phyloP scores from a whole-genome alignment of 106 monocot genomes.

The Hemerocallis citrina region DNA sequence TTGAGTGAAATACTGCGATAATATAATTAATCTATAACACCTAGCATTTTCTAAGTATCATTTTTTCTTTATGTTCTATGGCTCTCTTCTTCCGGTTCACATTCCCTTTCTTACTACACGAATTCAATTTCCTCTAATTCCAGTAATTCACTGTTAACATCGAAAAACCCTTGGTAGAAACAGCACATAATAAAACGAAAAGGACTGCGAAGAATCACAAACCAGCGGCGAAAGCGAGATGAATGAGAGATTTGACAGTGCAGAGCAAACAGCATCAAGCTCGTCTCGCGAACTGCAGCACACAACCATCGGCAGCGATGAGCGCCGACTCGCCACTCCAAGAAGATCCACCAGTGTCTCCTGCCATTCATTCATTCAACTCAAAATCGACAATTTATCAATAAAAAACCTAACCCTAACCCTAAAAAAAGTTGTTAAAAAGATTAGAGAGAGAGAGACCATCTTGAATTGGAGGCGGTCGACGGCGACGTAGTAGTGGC shows the following conservation, averaged over 20 bases:
- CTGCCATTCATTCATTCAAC: slow-evolving; percentile 19
- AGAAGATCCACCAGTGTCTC: slow-evolving; percentile 87
- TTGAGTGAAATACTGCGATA: too few species aligned
- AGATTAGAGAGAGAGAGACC: slow-evolving; percentile 29
- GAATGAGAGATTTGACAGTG: slow-evolving; percentile 59
- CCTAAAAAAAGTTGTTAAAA: too few species aligned
- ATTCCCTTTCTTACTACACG: too few species aligned
- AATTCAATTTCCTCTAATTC: too few species aligned
- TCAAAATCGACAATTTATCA: not conserved
- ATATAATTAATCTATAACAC: too few species aligned
- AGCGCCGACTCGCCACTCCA: slow-evolving; percentile 59
- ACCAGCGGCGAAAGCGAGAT: slow-evolving; percentile 80
- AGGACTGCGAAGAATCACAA: too few species aligned
- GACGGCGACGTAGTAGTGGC: slow-evolving; percentile 83
- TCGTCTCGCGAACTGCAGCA: slow-evolving; percentile 92
- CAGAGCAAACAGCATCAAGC: slow-evolving; percentile 81
- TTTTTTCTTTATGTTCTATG: too few species aligned
- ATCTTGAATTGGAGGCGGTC: slow-evolving; percentile 89
- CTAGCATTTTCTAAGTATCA: too few species aligned
- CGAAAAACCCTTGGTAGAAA: too few species aligned
- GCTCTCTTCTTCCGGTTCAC: too few species aligned
- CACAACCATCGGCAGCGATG: slow-evolving; percentile 65
- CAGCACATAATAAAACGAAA: too few species aligned
- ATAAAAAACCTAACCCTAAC: not conserved
- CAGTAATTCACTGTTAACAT: too few species aligned